Evolutionary conservation across 106 monocot genomes (phyloP).

Genomic region (Xerophyta viscosa): DNA sequence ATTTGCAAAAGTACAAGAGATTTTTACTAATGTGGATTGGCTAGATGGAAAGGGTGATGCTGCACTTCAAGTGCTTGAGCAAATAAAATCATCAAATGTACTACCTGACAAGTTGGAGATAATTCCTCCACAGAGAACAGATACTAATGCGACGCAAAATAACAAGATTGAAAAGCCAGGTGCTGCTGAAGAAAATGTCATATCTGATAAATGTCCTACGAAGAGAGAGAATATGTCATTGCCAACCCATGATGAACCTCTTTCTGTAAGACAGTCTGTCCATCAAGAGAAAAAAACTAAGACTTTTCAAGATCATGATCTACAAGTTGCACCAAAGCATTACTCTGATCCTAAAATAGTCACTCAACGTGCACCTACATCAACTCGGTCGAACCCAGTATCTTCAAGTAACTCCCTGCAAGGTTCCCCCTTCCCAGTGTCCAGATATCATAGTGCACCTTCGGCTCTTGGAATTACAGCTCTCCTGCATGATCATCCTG

Average conservation of each 20-base stretch:
- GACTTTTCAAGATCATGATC: conserved; percentile 8
- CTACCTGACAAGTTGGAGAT: conserved; percentile 18
- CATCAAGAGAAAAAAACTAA: conserved; percentile 16
- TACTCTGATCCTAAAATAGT: conserved; percentile 20
- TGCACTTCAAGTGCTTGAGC: conserved; percentile 6
- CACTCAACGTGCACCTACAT: conserved; percentile 19
- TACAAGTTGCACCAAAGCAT: conserved; percentile 7
- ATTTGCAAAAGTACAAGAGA: conserved; percentile 30
- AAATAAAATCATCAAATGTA: conserved; percentile 12
- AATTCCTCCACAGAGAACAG: conserved; percentile 21
- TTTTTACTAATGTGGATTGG: conserved; percentile 29
- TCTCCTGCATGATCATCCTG: conserved; percentile 42
- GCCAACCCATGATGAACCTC: neutral
- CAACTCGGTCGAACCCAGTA: conserved; percentile 24
- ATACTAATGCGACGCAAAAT: conserved; percentile 3
- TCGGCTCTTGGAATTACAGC: conserved; percentile 62
- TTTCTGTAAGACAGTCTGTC: conserved; percentile 6
- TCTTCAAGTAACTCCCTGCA: conserved; percentile 22
- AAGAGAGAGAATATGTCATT: conserved; percentile 4
- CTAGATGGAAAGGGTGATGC: conserved; percentile 19
- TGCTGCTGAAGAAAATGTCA: neutral
- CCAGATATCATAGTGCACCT: conserved; percentile 54
- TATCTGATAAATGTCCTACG: conserved; percentile 11
- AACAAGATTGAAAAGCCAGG: too few species aligned
- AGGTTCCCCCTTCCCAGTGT: conserved; percentile 23